Base-by-base conservation (phyloP, 441 rosid genomes). In the Melastoma candidum region DNA sequence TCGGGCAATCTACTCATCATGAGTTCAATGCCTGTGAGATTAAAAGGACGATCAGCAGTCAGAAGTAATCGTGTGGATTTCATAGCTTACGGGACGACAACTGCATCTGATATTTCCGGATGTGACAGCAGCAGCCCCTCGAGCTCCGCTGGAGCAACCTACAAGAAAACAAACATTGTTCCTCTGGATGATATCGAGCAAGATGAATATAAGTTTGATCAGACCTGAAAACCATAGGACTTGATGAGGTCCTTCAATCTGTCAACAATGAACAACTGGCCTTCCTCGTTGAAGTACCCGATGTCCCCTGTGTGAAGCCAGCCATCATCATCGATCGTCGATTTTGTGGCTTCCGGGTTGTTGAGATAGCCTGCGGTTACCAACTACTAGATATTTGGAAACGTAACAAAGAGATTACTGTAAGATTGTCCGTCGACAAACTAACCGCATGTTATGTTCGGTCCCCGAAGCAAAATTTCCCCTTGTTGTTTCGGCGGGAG, bases 81-180 rank as follows among this genome's bases (percentile, higher is more conserved):
- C 12, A 17, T 3, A 14, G 12, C 65, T 48, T 24, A 61, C 54
- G 65, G 54, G 1, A 61, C 44, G 54, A 61, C 46, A 11, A 43
- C 59, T 1, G 59, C 59, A 25, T 54, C 54, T 54, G 54, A 26
- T 54, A 61, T 54, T 26, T 47, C 59, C n/a, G 59, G 59, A 48
- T 53, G 59, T 3, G 53, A 46, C 10, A 61, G 59, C 46, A 54
- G 52, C 44, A 61, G 48, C 49, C 48, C 65, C 13, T 61, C 59
- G 9, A 61, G 59, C 48, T 53, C 65, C 44, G 65, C 54, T 9
- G 65, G 65, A 1, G 59, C 65, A 36, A 54, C 59, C 65, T 54
- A 44, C 11, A 17, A 17, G 9, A 1, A 1, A 7, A 7, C 3
- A 2, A 22, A 46, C 2, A 11, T 1, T 39, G n/a, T 43, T 2